Percentiles rank a stretch among this genome's conserved stretches.
These are phyloP conservation scores for Fraxinus pennsylvanica DNA, from an alignment of 257 asterid genomes.

Conservation along the genomic window DNA sequence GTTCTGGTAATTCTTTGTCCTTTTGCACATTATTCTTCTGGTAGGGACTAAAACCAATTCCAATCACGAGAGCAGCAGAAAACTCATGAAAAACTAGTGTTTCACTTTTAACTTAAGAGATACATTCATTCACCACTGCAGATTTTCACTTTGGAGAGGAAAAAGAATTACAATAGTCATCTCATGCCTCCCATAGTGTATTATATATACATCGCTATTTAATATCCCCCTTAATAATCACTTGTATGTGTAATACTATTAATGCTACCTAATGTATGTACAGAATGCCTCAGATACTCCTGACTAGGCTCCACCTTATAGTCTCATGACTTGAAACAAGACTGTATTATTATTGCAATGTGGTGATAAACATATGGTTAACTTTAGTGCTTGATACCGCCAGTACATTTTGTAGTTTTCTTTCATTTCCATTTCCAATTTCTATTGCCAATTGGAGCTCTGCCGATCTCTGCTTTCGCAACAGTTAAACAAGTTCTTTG, in stretches of 20 bases:
- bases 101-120: not conserved
- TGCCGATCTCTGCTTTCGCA: not conserved
- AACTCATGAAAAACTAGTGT: not conserved
- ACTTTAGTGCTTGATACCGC: not conserved
- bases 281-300: not conserved
- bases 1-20: constrained; percentile 55
- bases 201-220: not conserved
- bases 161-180: not conserved
- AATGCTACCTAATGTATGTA: not conserved
- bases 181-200: not conserved
- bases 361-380: not conserved
- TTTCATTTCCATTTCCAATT: too few species aligned
- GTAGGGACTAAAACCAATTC: not conserved
- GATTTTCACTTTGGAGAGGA: not conserved
- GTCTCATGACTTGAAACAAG: not conserved
- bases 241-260: not conserved
- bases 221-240: not conserved
- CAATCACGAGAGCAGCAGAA: not conserved
- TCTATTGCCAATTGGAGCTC: not conserved
- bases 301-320: not conserved
- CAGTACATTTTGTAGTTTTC: not conserved
- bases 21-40: not conserved
- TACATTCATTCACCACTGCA: not conserved
- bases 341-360: not conserved
- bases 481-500: not conserved